These are phyloP conservation scores for Kwoniella heveanensis DNA, from an alignment of 768 basidiomycete species.

Conservation along the genomic window DNA sequence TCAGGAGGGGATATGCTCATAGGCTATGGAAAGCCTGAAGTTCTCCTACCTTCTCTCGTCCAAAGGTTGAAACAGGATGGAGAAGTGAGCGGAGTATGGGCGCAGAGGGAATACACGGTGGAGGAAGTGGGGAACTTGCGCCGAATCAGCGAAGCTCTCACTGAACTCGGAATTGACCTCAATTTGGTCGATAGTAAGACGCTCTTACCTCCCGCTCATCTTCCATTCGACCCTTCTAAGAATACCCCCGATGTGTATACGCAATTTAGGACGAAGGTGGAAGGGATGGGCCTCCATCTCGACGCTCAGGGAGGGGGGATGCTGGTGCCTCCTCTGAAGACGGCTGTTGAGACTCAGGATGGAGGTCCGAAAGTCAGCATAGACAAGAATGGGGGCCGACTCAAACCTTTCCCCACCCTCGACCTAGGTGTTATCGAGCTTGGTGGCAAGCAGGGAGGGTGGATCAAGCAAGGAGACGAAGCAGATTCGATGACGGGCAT, in stretches of 20 bases:
- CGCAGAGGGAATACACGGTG: conserved; percentile 54
- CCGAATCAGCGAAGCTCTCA: conserved; percentile 35
- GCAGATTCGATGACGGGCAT: conserved; percentile 31
- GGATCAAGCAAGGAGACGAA: conserved; percentile 20
- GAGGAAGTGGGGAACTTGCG: conserved; percentile 23
- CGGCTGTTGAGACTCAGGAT: conserved; percentile 20
- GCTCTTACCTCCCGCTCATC: conserved; percentile 50
- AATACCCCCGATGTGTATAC: conserved; percentile 58
- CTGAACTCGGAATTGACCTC: conserved; percentile 41
- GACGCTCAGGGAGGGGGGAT: conserved; percentile 48
- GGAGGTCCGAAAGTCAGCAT: conserved; percentile 21
- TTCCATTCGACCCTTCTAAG: conserved; percentile 48
- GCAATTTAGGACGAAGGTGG: conserved; percentile 58
- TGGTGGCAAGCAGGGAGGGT: conserved; percentile 21
- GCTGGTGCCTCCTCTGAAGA: conserved; percentile 50
- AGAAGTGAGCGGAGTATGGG: conserved; percentile 53
- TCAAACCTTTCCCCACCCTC: conserved; percentile 51
- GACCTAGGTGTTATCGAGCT: conserved; percentile 18
- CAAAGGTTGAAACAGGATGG: conserved; percentile 42
- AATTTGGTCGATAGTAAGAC: conserved; percentile 49
- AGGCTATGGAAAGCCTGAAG: conserved; percentile 57
- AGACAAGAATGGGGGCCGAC: conserved; percentile 14
- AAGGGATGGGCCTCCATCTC: conserved; percentile 50
- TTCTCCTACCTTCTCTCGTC: conserved; percentile 51
- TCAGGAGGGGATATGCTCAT: conserved; percentile 56